These are phyloP conservation scores for Aspergillus sp. DNA, from an alignment of 2,329 filamentous ascomycete genomes.

Conservation along the genomic window DNA sequence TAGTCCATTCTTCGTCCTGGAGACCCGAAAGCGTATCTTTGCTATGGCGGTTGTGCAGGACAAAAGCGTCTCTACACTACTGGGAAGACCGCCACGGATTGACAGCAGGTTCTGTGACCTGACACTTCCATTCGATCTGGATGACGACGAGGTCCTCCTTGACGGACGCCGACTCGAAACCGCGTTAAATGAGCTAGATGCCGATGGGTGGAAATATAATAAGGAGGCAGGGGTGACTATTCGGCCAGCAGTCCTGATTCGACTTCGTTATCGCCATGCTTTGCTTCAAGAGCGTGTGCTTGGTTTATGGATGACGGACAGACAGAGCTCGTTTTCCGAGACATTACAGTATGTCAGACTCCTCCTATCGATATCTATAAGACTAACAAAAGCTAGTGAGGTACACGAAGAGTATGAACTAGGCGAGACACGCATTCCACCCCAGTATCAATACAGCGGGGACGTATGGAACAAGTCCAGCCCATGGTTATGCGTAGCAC, in stretches of 20 bases:
- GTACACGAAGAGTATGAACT: neutral
- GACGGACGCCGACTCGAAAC: neutral
- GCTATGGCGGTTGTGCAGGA: constrained; percentile 18
- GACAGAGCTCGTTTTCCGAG: neutral
- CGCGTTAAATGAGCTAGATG: neutral
- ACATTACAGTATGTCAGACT: neutral
- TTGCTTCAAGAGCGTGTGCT: neutral
- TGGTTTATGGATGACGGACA: neutral
- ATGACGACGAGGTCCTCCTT: constrained; percentile 20
- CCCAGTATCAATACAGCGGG: neutral
- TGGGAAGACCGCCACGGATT: constrained; percentile 31
- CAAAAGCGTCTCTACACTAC: constrained; percentile 30
- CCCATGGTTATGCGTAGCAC: neutral
- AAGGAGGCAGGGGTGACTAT: neutral
- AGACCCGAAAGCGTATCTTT: neutral
- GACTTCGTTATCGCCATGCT: neutral
- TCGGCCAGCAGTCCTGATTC: neutral
- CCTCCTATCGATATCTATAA: too few species aligned
- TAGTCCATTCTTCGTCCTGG: neutral
- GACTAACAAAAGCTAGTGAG: neutral
- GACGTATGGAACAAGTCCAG: neutral
- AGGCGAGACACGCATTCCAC: neutral
- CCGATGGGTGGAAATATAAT: neutral
- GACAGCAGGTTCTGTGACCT: constrained; percentile 30
- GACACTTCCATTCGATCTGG: constrained; percentile 27